phyloP scores from a whole-genome alignment of 179 eudicot genomes.

The Actinidia polygama region DNA sequence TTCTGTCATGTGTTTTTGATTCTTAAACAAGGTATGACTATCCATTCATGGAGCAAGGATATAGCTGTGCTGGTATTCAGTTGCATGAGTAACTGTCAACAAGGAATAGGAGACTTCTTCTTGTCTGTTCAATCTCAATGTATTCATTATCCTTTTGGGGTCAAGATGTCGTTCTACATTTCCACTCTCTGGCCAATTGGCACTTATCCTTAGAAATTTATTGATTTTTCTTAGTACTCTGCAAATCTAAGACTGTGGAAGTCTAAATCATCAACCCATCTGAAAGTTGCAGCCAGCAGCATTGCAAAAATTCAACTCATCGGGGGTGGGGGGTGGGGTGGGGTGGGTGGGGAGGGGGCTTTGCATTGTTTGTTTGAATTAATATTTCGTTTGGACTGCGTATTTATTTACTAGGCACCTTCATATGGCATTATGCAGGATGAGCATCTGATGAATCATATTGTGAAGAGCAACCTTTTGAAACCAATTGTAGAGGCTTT shows the following conservation, averaged over 20 bases:
- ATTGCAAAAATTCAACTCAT: not conserved
- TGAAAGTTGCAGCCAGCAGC: not conserved
- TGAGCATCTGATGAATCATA: constrained; percentile 77
- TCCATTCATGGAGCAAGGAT: not conserved
- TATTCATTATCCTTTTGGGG: not conserved
- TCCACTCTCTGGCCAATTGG: not conserved
- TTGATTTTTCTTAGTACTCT: not conserved
- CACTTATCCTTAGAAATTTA: not conserved
- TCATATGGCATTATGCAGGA: constrained; percentile 58
- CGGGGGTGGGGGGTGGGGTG: not conserved
- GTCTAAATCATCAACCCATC: not conserved
- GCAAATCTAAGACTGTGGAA: not conserved
- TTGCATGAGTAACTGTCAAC: not conserved
- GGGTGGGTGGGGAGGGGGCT: not conserved
- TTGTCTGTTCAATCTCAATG: constrained; percentile 10
- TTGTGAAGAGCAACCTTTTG: constrained; percentile 77
- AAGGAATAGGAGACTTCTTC: not conserved
- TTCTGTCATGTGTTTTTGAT: not conserved
- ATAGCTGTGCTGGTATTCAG: constrained; percentile 2
- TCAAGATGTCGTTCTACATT: not conserved
- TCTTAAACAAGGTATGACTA: not conserved
- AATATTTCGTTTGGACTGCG: not conserved
- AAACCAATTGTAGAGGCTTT: constrained; percentile 89
- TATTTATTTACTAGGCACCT: constrained; percentile 12
- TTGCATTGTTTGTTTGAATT: not conserved